Percentiles rank a stretch among this genome's conserved stretches.
These are phyloP conservation scores for Pythium scleroteichum DNA, from an alignment of 352 stramenopile genomes.

Conservation along the genomic window DNA sequence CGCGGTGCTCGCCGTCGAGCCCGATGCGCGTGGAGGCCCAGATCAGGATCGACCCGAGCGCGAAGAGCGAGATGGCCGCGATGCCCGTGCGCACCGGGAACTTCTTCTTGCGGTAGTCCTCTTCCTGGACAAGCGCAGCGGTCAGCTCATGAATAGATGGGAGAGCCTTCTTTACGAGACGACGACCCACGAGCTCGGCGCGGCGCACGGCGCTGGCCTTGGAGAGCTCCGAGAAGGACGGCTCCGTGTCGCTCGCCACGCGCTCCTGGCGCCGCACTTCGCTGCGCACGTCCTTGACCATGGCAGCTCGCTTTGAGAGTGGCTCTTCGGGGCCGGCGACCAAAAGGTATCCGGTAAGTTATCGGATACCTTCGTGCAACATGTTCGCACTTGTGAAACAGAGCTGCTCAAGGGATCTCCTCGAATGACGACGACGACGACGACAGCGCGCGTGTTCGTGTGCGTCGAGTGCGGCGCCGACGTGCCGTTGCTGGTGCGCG, in stretches of 20 bases:
- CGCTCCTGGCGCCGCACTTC: constrained; percentile 40
- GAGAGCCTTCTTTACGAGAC: too few relatives aligned
- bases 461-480: constrained; percentile 80
- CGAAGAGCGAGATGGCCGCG: constrained; percentile 69
- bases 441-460: constrained; percentile 32
- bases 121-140: constrained; percentile 14
- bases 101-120: constrained; percentile 42
- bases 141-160: constrained; percentile 1
- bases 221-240: constrained; percentile 36
- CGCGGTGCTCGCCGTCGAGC: constrained; percentile 69
- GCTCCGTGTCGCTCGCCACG: constrained; percentile 19
- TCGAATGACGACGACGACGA: constrained; percentile 1
- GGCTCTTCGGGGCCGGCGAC: constrained; percentile 14
- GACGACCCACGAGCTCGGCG: constrained; percentile 33
- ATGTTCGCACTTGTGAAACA: background rate
- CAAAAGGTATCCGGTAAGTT: too few relatives aligned
- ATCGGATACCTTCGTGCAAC: constrained; percentile 25
- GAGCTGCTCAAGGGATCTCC: background rate
- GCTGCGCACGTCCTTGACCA: constrained; percentile 54
- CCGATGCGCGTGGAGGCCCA: constrained; percentile 76
- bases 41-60: constrained; percentile 70
- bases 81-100: constrained; percentile 80
- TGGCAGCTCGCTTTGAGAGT: constrained; percentile 16
- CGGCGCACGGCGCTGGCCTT: constrained; percentile 36
- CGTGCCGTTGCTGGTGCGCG: constrained; percentile 66